Percentiles rank a stretch among this genome's conserved stretches.
Evolutionary conservation across 2,329 filamentous ascomycete species (phyloP).

Genomic region (Hypoxylon sp.): DNA sequence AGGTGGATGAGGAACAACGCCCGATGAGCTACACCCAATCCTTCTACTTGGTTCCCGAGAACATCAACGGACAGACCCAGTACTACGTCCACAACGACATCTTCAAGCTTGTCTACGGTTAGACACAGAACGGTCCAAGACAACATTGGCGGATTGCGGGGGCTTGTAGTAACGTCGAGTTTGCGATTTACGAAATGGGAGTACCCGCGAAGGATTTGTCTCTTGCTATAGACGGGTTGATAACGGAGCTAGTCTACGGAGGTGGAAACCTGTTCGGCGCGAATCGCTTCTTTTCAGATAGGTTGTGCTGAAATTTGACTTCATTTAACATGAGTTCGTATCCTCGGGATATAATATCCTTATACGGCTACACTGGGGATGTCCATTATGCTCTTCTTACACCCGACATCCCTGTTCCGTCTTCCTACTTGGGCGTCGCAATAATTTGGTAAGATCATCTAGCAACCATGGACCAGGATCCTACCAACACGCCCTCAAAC

Average conservation of each 20-base stretch:
- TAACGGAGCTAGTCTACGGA: conserved; percentile 24
- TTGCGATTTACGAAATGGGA: conserved; percentile 10
- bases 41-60: conserved; percentile 85
- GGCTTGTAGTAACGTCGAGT: conserved; percentile 1
- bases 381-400: not conserved
- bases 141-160: not conserved
- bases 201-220: conserved; percentile 10
- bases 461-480: not conserved
- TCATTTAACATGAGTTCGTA: conserved; percentile 16
- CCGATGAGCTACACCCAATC: conserved; percentile 93
- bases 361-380: not conserved
- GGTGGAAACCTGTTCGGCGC: conserved; percentile 11
- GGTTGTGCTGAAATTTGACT: conserved; percentile 26
- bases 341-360: not conserved
- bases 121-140: conserved; percentile 42
- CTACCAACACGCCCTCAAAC: not conserved
- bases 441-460: not conserved
- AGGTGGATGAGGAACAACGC: conserved; percentile 89
- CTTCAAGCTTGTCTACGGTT: conserved; percentile 88
- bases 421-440: not conserved
- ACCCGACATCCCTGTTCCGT: not conserved
- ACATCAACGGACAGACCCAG: conserved; percentile 63
- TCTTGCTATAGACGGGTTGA: conserved; percentile 35
- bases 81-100: conserved; percentile 96
- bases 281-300: conserved; percentile 33